Conservation (phyloP, 371 early-diverging fungal genomes). For the Amoeboaphelidium occidentale region DNA sequence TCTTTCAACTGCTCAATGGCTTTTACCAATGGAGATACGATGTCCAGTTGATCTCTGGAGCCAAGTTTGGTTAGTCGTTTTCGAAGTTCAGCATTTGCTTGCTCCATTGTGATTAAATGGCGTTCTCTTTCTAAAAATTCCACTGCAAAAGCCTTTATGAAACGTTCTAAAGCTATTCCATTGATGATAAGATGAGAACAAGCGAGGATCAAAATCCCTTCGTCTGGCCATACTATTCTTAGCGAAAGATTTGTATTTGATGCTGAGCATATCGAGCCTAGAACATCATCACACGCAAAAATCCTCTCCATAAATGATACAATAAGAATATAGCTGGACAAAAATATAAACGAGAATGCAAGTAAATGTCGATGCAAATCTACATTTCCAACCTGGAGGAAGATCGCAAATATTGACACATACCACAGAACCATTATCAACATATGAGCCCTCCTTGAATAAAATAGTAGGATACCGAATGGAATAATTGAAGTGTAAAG, state of each 20-base stretch:
- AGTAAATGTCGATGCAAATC: constrained; percentile 11
- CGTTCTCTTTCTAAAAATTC: constrained; percentile 16
- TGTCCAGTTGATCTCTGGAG: constrained; percentile 11
- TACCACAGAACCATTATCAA: constrained; percentile 16
- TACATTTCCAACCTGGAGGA: constrained; percentile 14
- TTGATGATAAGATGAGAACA: constrained; percentile 5
- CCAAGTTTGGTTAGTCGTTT: constrained; percentile 11
- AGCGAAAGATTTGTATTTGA: constrained; percentile 10
- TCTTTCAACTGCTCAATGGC: constrained; percentile 15
- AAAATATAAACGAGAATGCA: constrained; percentile 7
- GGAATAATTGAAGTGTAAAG: constrained; percentile 13
- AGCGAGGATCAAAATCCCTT: constrained; percentile 8
- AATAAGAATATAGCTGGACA: neutral
- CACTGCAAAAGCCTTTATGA: constrained; percentile 14
- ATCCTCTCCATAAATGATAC: too few relatives aligned
- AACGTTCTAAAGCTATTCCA: constrained; percentile 12
- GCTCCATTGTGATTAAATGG: constrained; percentile 11
- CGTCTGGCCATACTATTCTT: constrained; percentile 6
- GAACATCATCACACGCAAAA: constrained; percentile 2
- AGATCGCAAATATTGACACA: constrained; percentile 15
- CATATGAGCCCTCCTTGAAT: constrained; percentile 16
- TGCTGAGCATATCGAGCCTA: constrained; percentile 6
- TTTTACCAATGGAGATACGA: constrained; percentile 17
- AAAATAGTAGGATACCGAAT: constrained; percentile 9
- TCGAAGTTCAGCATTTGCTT: constrained; percentile 18